phyloP scores from a whole-genome alignment of 2,329 filamentous ascomycete genomes.

The Cladobotryum protrusum region DNA sequence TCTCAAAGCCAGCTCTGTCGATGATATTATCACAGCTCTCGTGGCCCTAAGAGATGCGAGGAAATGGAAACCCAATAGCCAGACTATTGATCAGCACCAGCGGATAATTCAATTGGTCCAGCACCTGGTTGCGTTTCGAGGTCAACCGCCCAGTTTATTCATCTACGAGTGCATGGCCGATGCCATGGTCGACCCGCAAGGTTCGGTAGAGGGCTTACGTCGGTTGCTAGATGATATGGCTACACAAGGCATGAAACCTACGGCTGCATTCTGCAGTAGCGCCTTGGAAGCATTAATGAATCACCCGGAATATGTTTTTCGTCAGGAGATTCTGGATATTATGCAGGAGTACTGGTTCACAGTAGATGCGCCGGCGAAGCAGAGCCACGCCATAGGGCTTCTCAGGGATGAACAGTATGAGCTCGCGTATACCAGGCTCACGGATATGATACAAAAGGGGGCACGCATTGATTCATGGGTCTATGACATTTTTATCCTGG shows the following conservation, averaged over 20 bases:
- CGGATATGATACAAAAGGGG: conserved; percentile 55
- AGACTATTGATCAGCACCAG: conserved; percentile 19
- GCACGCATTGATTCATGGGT: conserved; percentile 63
- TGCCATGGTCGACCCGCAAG: conserved; percentile 60
- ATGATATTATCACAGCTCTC: conserved; percentile 24
- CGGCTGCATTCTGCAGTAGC: conserved; percentile 63
- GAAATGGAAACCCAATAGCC: conserved; percentile 13
- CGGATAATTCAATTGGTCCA: conserved; percentile 42
- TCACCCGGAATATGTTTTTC: conserved; percentile 78
- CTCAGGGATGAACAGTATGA: conserved; percentile 80
- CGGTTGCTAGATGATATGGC: conserved; percentile 69
- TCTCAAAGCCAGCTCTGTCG: conserved; percentile 14
- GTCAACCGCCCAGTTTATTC: conserved; percentile 47
- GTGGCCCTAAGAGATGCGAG: conserved; percentile 19
- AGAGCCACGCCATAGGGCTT: conserved; percentile 65
- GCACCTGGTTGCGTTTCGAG: conserved; percentile 51
- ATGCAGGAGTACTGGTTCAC: conserved; percentile 65
- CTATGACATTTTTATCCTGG: conserved; percentile 69
- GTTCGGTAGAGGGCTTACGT: conserved; percentile 58
- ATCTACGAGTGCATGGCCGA: conserved; percentile 72
- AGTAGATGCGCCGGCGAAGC: conserved; percentile 50
- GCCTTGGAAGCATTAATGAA: conserved; percentile 67
- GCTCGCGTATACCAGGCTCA: conserved; percentile 65
- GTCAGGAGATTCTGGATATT: conserved; percentile 62
- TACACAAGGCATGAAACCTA: conserved; percentile 52